These are phyloP conservation scores for Chlorella vulgaris DNA, from an alignment of 139 green algal species.

Conservation along the genomic window DNA sequence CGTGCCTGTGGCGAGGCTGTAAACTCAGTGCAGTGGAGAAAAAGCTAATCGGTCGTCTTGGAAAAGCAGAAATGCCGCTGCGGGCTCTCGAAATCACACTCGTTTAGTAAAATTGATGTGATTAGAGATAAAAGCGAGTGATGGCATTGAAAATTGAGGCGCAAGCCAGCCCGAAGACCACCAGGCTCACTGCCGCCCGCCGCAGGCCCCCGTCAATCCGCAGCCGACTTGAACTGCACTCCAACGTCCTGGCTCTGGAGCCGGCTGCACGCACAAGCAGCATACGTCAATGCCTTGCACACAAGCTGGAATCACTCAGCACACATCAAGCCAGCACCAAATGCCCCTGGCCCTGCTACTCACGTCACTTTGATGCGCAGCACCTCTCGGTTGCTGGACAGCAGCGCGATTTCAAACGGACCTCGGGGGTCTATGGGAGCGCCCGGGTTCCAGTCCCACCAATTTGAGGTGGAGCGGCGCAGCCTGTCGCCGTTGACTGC, in stretches of 20 bases:
- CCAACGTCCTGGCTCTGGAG: slow-evolving; percentile 13
- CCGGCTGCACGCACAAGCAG: slow-evolving; percentile 4
- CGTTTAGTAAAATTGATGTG: too few species aligned
- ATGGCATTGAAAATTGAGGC: too few species aligned
- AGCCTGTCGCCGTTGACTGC: slow-evolving; percentile 40
- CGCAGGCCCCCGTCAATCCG: not conserved
- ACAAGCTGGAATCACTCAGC: too few species aligned
- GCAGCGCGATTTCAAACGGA: slow-evolving; percentile 32
- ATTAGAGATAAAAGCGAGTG: too few species aligned
- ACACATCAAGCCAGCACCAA: not conserved
- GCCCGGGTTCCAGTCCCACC: slow-evolving; percentile 31
- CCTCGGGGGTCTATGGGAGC: slow-evolving; percentile 11
- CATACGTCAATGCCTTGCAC: too few species aligned
- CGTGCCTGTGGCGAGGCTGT: too few species aligned
- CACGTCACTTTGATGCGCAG: slow-evolving; percentile 29
- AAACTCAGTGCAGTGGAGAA: too few species aligned
- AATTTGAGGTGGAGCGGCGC: not conserved
- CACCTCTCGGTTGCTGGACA: slow-evolving; percentile 37
- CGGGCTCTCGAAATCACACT: too few species aligned
- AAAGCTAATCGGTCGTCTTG: too few species aligned
- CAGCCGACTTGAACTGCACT: slow-evolving; percentile 18
- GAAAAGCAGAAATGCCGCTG: too few species aligned
- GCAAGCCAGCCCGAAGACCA: too few species aligned
- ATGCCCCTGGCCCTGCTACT: not conserved
- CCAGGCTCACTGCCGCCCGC: too few species aligned